Evolutionary conservation across 768 basidiomycete genomes (phyloP).

Genomic region (Mycena sanguinolenta): DNA sequence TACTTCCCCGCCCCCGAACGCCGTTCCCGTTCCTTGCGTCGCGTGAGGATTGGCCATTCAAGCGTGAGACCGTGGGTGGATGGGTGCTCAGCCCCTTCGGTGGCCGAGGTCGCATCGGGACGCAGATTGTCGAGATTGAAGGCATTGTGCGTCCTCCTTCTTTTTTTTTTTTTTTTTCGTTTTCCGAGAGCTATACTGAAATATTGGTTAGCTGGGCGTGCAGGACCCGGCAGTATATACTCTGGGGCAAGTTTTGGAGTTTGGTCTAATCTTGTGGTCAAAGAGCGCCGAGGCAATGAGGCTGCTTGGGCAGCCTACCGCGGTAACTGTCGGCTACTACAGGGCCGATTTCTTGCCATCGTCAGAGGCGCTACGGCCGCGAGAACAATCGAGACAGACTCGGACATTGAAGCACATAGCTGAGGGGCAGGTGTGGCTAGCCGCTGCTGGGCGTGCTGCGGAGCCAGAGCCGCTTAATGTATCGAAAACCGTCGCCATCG

Average conservation of each 20-base stretch:
- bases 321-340: slow-evolving; percentile 32
- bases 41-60: slow-evolving; percentile 39
- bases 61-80: slow-evolving; percentile 35
- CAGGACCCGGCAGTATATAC: slow-evolving; percentile 34
- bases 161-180: not conserved
- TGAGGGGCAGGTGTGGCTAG: slow-evolving; percentile 29
- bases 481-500: not conserved
- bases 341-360: slow-evolving; percentile 33
- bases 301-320: slow-evolving; percentile 32
- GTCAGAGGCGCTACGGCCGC: slow-evolving; percentile 35
- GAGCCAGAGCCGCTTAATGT: slow-evolving; percentile 19
- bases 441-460: slow-evolving; percentile 25
- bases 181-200: too few species aligned
- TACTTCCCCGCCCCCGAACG: slow-evolving; percentile 20
- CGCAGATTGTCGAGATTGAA: slow-evolving; percentile 32
- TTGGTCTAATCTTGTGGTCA: slow-evolving; percentile 33
- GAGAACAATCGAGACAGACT: slow-evolving; percentile 33
- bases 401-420: slow-evolving; percentile 24
- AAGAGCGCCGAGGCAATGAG: slow-evolving; percentile 34
- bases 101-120: slow-evolving; percentile 32
- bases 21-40: slow-evolving; percentile 38
- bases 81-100: slow-evolving; percentile 39
- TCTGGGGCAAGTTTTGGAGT: slow-evolving; percentile 25
- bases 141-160: slow-evolving; percentile 26
- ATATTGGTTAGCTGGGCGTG: slow-evolving; percentile 25